Percentiles rank a stretch among this genome's conserved stretches.
These are phyloP conservation scores for Geotrichum aggregatum DNA, from an alignment of 1,139 yeast species.

Conservation along the genomic window DNA sequence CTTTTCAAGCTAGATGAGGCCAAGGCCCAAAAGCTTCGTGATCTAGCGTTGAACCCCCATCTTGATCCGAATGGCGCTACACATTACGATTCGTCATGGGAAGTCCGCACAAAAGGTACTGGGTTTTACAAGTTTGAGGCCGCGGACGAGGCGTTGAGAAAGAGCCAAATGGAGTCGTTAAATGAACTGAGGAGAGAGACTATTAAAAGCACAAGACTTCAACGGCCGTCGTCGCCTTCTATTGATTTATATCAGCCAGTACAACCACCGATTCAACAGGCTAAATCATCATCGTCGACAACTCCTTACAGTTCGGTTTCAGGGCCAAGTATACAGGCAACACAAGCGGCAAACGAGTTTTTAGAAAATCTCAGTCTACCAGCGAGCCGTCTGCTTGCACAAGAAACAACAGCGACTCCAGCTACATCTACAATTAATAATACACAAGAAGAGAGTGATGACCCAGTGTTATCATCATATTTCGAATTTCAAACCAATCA, in stretches of 20 bases:
- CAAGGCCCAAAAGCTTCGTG: constrained; percentile 11
- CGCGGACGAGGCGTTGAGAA: constrained; percentile 7
- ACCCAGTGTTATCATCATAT: not conserved
- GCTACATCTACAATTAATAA: not conserved
- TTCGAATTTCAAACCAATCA: not conserved
- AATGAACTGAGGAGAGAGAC: constrained; percentile 10
- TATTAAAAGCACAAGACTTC: too few relatives aligned
- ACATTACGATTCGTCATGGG: constrained; percentile 21
- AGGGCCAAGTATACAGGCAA: not conserved
- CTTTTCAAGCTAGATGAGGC: constrained; percentile 17
- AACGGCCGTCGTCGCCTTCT: not conserved
- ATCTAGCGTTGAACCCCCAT: not conserved
- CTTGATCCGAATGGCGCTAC: constrained; percentile 3
- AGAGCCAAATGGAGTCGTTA: constrained; percentile 14
- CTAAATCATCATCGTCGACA: not conserved
- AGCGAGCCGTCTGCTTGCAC: not conserved
- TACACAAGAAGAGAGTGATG: not conserved
- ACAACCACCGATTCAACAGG: too few relatives aligned
- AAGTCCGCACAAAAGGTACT: constrained; percentile 18
- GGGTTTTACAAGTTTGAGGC: constrained; percentile 19
- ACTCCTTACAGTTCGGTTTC: not conserved
- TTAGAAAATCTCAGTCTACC: not conserved
- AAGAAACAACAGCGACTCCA: not conserved
- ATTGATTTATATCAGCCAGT: not conserved
- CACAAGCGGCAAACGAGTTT: not conserved